A percentile compares a stretch with the other conserved stretches of the same genome.
Conservation (phyloP, 257 asterid genomes). For the Osmanthus fragrans region DNA sequence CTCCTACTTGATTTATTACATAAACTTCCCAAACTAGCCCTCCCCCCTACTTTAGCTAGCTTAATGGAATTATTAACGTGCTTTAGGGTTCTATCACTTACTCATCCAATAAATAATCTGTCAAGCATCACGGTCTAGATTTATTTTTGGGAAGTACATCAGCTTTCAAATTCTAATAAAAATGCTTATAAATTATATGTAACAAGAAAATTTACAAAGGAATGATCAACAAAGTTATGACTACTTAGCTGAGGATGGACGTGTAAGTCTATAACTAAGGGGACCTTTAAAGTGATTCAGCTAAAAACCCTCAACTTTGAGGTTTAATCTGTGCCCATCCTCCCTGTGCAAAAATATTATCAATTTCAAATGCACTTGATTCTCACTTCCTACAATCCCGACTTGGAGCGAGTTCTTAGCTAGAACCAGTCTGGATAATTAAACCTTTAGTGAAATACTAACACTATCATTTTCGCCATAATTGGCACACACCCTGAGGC, state of each 20-base stretch:
- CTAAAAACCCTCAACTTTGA: background rate
- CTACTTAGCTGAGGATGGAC: background rate
- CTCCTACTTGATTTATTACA: too few relatives aligned
- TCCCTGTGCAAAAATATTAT: background rate
- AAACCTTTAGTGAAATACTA: background rate
- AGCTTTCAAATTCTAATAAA: background rate
- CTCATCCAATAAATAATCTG: background rate
- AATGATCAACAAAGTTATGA: background rate
- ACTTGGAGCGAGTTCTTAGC: background rate
- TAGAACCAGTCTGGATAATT: background rate
- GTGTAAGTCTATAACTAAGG: background rate
- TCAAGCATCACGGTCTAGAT: background rate
- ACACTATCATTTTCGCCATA: background rate
- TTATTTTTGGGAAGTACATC: background rate
- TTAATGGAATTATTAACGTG: too few relatives aligned
- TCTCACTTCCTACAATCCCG: background rate
- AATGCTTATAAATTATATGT: background rate
- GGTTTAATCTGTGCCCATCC: background rate
- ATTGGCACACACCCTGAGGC: background rate
- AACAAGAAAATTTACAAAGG: background rate
- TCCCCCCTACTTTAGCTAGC: too few relatives aligned
- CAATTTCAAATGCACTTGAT: background rate
- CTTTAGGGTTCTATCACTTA: too few relatives aligned
- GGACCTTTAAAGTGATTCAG: background rate
- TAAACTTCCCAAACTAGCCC: too few relatives aligned